These are phyloP conservation scores for Tetracentron sinense DNA, from an alignment of 164 flowering plant species.

Conservation along the genomic window DNA sequence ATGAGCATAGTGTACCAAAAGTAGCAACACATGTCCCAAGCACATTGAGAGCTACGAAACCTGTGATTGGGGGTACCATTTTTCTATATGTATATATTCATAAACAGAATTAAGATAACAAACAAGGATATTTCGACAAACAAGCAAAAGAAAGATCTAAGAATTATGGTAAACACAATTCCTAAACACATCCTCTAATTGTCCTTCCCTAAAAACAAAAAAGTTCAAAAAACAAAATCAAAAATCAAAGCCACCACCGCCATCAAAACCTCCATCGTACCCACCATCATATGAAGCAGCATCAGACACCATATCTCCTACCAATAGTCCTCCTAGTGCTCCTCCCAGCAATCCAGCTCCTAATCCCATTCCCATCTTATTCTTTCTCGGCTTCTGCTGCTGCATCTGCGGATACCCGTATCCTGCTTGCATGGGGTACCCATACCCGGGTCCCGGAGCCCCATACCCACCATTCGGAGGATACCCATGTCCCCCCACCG, in stretches of 20 bases:
- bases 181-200: too few species aligned
- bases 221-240: conserved; percentile 7
- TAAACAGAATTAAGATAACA: too few species aligned
- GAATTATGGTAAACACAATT: too few species aligned
- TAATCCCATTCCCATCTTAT: conserved; percentile 58
- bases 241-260: conserved; percentile 41
- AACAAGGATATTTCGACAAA: too few species aligned
- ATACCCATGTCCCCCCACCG: conserved; percentile 16
- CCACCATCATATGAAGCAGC: conserved; percentile 24
- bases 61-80: too few species aligned
- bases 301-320: conserved; percentile 71
- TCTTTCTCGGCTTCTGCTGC: conserved; percentile 45
- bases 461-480: conserved; percentile 20
- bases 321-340: conserved; percentile 60
- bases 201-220: too few species aligned
- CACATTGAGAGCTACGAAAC: too few species aligned
- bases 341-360: conserved; percentile 82
- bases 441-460: conserved; percentile 18
- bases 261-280: conserved; percentile 38
- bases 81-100: too few species aligned
- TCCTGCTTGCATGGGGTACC: conserved; percentile 16
- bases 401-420: conserved; percentile 22
- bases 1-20: too few species aligned
- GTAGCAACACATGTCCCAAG: too few species aligned
- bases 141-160: too few species aligned